A percentile compares a stretch with the other conserved stretches of the same genome.
These are phyloP conservation scores for Solanum pimpinellifolium DNA, from an alignment of 257 asterid genomes.

Conservation along the genomic window DNA sequence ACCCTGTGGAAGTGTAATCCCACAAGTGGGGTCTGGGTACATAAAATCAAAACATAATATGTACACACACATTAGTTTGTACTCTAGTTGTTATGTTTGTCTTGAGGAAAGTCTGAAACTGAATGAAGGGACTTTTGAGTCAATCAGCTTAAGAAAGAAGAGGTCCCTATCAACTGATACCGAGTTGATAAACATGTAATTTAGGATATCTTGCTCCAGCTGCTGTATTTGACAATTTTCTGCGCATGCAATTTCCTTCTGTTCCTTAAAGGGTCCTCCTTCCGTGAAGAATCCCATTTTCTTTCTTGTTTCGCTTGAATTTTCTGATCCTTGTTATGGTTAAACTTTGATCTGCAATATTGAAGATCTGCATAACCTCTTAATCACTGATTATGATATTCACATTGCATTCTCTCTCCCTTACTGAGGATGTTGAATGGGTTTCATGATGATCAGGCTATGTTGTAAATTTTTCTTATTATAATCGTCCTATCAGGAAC, in stretches of 20 bases:
- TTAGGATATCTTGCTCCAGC: not conserved
- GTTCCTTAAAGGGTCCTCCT: not conserved
- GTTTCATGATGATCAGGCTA: not conserved
- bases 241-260: not conserved
- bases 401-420: not conserved
- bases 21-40: not conserved
- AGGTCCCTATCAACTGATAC: not conserved
- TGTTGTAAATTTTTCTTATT: not conserved
- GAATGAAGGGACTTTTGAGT: not conserved
- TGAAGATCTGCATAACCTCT: not conserved
- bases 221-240: not conserved
- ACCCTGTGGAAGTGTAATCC: not conserved
- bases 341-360: not conserved
- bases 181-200: not conserved
- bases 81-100: not conserved
- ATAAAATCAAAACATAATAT: not conserved
- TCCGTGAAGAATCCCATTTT: not conserved
- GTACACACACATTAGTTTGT: not conserved
- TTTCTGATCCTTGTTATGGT: not conserved
- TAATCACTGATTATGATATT: not conserved
- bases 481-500: slow-evolving; percentile 32
- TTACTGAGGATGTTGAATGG: not conserved
- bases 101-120: not conserved
- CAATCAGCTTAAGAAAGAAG: not conserved
- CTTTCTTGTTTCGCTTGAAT: not conserved